Evolutionary conservation across 2,329 filamentous ascomycete genomes (phyloP).

Genomic region (Arthrobotrys entomopaga): DNA sequence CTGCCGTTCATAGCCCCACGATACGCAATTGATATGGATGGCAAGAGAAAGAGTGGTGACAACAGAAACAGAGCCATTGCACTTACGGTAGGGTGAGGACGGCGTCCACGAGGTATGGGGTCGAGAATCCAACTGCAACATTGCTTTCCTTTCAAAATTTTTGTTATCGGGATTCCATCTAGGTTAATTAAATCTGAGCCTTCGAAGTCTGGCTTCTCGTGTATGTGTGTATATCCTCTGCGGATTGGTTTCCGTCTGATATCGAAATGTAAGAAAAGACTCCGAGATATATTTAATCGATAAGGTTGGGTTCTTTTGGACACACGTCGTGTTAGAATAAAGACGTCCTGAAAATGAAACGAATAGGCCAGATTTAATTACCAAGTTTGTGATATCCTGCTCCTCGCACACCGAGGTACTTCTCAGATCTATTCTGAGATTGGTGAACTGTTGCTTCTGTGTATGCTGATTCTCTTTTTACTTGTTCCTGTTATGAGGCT

Average conservation of each 20-base stretch:
- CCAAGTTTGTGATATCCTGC: no score
- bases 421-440: background rate
- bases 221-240: background rate
- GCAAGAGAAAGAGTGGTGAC: background rate
- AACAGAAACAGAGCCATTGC: constrained; percentile 1
- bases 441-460: background rate
- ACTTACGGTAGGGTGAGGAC: constrained; percentile 41
- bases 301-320: background rate
- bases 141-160: constrained; percentile 30
- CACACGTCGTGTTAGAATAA: background rate
- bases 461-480: background rate
- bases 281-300: background rate
- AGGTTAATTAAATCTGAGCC: constrained; percentile 4
- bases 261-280: no score
- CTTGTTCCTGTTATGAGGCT: constrained; percentile 6
- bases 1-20: background rate
- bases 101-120: constrained; percentile 31
- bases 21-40: constrained; percentile 3
- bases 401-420: no score
- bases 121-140: constrained; percentile 51
- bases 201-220: no score
- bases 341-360: background rate
- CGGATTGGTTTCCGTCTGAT: no score
- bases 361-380: background rate
- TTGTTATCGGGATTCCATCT: constrained; percentile 52